Conservation (phyloP, 1,284 basidiomycete species). For the Tetrapyrgos nigripes region DNA sequence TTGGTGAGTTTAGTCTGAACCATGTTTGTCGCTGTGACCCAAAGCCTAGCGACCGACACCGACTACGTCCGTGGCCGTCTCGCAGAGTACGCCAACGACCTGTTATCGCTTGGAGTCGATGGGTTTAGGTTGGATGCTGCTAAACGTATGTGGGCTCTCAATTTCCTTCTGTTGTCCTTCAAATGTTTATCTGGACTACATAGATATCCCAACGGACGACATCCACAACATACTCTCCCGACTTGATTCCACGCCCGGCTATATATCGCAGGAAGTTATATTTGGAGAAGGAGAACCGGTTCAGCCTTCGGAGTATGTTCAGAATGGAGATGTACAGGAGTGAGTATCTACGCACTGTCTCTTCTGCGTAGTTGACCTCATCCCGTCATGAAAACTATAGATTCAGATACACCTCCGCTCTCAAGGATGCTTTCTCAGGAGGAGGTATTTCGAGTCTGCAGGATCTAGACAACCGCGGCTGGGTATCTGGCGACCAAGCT, state of each 20-base stretch:
- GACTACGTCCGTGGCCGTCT: conserved; percentile 60
- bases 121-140: conserved; percentile 73
- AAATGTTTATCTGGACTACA: no score
- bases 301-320: conserved; percentile 60
- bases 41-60: conserved; percentile 66
- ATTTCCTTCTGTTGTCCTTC: no score
- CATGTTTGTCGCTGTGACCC: no score
- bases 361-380: background rate
- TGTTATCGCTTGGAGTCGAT: conserved; percentile 66
- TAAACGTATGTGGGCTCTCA: conserved; percentile 52
- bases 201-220: conserved; percentile 61
- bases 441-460: conserved; percentile 59
- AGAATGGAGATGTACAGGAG: conserved; percentile 72
- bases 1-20: no score
- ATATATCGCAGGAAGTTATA: conserved; percentile 69
- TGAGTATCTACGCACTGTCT: no score
- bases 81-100: conserved; percentile 64
- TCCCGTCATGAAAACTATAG: conserved; percentile 35
- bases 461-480: conserved; percentile 63
- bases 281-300: conserved; percentile 59
- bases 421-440: conserved; percentile 58
- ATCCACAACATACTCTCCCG: conserved; percentile 58
- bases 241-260: conserved; percentile 47
- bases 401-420: conserved; percentile 64
- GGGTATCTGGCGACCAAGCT: conserved; percentile 58